Evolutionary conservation across 805 yeast genomes (phyloP).

Genomic region (Candida chilensis): DNA sequence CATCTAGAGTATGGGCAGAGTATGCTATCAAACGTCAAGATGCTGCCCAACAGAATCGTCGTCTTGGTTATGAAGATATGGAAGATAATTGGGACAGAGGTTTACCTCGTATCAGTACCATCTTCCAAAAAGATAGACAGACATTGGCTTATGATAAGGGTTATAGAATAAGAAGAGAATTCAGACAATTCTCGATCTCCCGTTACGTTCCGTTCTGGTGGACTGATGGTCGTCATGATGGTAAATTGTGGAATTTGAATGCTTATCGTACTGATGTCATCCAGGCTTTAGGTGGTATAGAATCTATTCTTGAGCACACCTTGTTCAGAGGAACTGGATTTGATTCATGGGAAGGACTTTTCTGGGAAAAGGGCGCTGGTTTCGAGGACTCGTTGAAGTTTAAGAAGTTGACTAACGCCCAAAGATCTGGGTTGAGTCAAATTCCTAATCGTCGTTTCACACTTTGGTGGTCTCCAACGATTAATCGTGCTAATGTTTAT

Average conservation of each 20-base stretch:
- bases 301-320: slow-evolving; percentile 91
- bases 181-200: slow-evolving; percentile 61
- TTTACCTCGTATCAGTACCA: slow-evolving; percentile 88
- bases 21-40: slow-evolving; percentile 85
- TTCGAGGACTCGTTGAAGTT: slow-evolving; percentile 94
- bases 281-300: slow-evolving; percentile 96
- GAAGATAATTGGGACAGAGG: slow-evolving; percentile 97
- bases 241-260: slow-evolving; percentile 88
- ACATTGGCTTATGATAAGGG: slow-evolving; percentile 94
- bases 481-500: slow-evolving; percentile 94
- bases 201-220: slow-evolving; percentile 93
- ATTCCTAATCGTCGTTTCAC: slow-evolving; percentile 97
- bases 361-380: slow-evolving; percentile 98
- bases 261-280: slow-evolving; percentile 93
- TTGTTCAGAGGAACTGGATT: slow-evolving; percentile 95
- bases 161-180: slow-evolving; percentile 74
- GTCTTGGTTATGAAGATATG: slow-evolving; percentile 85
- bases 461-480: slow-evolving; percentile 99
- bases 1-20: slow-evolving; percentile 97
- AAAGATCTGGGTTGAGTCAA: slow-evolving; percentile 92
- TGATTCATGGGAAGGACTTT: slow-evolving; percentile 96
- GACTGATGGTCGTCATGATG: slow-evolving; percentile 91
- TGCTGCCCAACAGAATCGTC: slow-evolving; percentile 76
- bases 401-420: slow-evolving; percentile 94
- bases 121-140: slow-evolving; percentile 91